Base-by-base conservation (phyloP, 257 asterid species). In the Anisodus tanguticus region DNA sequence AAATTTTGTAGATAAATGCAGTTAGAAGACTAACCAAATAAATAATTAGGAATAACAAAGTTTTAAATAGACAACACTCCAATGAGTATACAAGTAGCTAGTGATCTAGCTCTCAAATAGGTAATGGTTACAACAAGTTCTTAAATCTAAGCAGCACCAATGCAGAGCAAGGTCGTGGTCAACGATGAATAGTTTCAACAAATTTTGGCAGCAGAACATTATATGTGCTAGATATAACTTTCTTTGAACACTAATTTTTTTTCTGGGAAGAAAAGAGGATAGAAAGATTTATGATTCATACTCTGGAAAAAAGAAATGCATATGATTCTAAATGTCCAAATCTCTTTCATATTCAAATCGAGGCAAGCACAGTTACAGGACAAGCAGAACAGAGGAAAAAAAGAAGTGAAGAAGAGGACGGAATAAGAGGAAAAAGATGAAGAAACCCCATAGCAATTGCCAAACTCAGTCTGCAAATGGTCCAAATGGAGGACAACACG, bases 291-390 rank as follows among this genome's bases (percentile, higher is more conserved):
- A 16, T 39, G 54, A 39, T 45, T 16, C 47, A 8, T 69, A 39
- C 54, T 39, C 77, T 39, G 74, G 74, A 8, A 16, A 7, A 41
- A 69, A 70, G 4, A 39, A 69, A 39, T 69, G 78, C 31, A 16
- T 7, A 69, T 41, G 78, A 41, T 69, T 69, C 78, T 8, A 8
- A 16, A 70, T 70, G 78, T 72, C 80, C 41, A 70, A 19, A 70
- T 70, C 35, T n/a, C 41, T 5, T 45, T 71, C 80, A 45, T 4
- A 71, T 2, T 45, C 80, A 9, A 47, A 45, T 67, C 12, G 12
- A 45, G 4, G 55, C 2, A 41, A 70, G 55, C 6, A 70, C 5
- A 70, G 37, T 8, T 13, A 15, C 41, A 10, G 78, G 31, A 41
- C 15, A 69, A 41, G 80, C n/a, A 72, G n/a, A 69, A 49, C 16